These are phyloP conservation scores for Neurospora sp. DNA, from an alignment of 495 filamentous ascomycete species.

Conservation along the genomic window DNA sequence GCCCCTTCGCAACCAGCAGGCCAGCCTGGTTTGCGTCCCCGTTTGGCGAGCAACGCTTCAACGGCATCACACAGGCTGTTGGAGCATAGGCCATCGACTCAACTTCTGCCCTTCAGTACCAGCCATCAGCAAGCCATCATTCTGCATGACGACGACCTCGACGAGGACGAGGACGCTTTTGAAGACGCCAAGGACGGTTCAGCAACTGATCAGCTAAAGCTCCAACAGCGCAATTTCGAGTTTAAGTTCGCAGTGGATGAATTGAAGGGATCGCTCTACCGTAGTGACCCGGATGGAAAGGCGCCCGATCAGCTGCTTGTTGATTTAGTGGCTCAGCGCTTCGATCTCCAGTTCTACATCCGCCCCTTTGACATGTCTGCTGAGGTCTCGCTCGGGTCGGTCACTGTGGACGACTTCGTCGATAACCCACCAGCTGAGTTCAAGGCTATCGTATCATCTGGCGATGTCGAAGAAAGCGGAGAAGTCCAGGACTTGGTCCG, in stretches of 20 bases:
- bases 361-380: conserved; percentile 86
- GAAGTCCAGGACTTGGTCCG: conserved; percentile 73
- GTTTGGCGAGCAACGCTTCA: conserved; percentile 29
- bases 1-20: conserved; percentile 9
- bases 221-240: conserved; percentile 83
- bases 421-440: conserved; percentile 85
- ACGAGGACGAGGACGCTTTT: conserved; percentile 50
- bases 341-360: conserved; percentile 76
- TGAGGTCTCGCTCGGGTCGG: conserved; percentile 72
- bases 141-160: conserved; percentile 66
- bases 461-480: conserved; percentile 53
- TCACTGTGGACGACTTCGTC: conserved; percentile 92
- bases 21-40: conserved; percentile 46
- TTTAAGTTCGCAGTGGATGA: conserved; percentile 92
- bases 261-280: conserved; percentile 82
- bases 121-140: conserved; percentile 64
- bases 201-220: conserved; percentile 49
- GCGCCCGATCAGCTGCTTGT: conserved; percentile 74
- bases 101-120: conserved; percentile 38
- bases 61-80: conserved; percentile 18
- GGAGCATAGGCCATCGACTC: conserved; percentile 23
- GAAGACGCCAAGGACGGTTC: conserved; percentile 52
- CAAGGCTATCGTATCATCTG: conserved; percentile 89
- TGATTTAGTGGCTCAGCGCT: conserved; percentile 83
- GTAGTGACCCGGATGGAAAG: conserved; percentile 68